phyloP scores from a whole-genome alignment of 345 rosid species.

The Camelina neglecta region DNA sequence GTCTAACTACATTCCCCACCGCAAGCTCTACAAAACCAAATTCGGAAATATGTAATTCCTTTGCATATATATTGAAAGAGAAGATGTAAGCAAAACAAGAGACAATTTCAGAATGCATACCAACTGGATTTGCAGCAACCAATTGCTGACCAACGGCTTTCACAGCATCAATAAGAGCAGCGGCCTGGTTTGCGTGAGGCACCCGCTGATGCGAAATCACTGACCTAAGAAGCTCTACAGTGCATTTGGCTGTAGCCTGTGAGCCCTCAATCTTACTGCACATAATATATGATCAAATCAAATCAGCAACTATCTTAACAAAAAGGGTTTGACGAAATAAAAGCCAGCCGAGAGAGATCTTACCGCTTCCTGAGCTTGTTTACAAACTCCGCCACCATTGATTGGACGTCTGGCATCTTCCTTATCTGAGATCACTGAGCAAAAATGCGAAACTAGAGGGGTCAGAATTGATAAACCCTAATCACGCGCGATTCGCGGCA shows the following conservation, averaged over 20 bases:
- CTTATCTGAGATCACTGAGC: constrained; percentile 22
- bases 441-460: constrained; percentile 4
- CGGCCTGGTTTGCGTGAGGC: constrained; percentile 81
- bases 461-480: constrained; percentile 38
- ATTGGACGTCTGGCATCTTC: constrained; percentile 89
- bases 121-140: constrained; percentile 90
- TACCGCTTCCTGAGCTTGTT: constrained; percentile 92
- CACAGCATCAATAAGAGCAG: constrained; percentile 81
- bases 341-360: neutral
- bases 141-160: constrained; percentile 80
- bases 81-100: neutral
- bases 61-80: neutral
- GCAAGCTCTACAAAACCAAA: constrained; percentile 82
- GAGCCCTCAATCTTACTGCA: constrained; percentile 95
- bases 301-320: neutral
- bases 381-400: constrained; percentile 71
- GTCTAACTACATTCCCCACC: constrained; percentile 94
- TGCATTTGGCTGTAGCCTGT: constrained; percentile 84
- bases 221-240: constrained; percentile 81
- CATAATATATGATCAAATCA: constrained; percentile 10
- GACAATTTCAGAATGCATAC: constrained; percentile 42
- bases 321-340: constrained; percentile 24
- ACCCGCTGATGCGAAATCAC: constrained; percentile 92
- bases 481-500: constrained; percentile 13
- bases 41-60: neutral